Evolutionary conservation across 164 flowering plant genomes (phyloP), one percentile per base, ranked within the genome.

Genomic region (Berberis vulgaris): DNA sequence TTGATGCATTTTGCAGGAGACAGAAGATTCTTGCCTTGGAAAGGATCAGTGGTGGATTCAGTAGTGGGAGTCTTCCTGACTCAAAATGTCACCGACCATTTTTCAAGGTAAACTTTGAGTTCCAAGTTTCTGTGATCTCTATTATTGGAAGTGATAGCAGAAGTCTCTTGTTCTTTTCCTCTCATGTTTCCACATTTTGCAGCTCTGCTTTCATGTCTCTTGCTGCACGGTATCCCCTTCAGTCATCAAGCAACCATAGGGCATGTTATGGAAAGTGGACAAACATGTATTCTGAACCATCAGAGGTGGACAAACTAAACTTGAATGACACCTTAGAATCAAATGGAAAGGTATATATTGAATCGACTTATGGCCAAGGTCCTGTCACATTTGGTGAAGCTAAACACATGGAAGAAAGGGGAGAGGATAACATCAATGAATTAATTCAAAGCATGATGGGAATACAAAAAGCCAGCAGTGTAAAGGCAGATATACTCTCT

Each of bases 21-120:
- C 56, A 77, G 88, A 61, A 73, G 75, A 40, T 86, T 83, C 74
- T 62, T 76, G 39, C 53, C 45, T 42, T 84, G 91, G 91, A 81
- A 82, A 64, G 88, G 88, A 54, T 86, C 88, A 10, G 88, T 86
- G 47, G 70, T 84, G 66, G 86, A 86, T 74, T 86, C 88, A 4
- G 83, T 82, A 38, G 53, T 82, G 52, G 88, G 91, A 57, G 91
- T 83, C 49, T 83, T 79, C 59, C 78, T 86, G 1, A 86, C 91
- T 60, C 91, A 86, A 49, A 86, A 86, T 74, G 88, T 84, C 0
- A 79, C 91, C 0, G 91, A 86, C 61, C 70, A 73, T 71, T 82
- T 82, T 6, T 86, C 91, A 61, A 86, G 91, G 91, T 86, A 77
- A 26, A 26, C 26, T 26, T 26, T 26, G 26, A 26, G 26, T 46